Evolutionary conservation across 176 grass and related monocot genomes (phyloP).

Genomic region (Thinopyrum elongatum): DNA sequence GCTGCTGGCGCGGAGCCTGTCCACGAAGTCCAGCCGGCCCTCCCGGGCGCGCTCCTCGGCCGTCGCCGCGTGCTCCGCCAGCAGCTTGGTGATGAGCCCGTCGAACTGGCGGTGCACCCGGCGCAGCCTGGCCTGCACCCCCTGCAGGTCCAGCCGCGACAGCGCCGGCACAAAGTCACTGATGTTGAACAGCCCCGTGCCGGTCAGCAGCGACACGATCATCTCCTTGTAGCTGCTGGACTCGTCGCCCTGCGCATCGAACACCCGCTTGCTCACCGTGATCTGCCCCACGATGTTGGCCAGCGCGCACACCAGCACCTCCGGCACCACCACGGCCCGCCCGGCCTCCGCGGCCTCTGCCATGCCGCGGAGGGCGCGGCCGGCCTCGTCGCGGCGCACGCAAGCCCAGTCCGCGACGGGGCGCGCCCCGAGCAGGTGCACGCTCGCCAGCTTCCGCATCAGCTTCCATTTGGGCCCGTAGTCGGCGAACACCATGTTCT

Average conservation of each 20-base stretch:
- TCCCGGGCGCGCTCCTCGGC: slow-evolving; percentile 40
- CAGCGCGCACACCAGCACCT: slow-evolving; percentile 71
- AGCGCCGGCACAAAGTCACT: slow-evolving; percentile 82
- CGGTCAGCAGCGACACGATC: slow-evolving; percentile 77
- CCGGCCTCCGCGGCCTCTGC: slow-evolving; percentile 11
- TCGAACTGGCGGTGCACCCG: slow-evolving; percentile 67
- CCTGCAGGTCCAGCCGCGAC: slow-evolving; percentile 77
- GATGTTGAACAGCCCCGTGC: slow-evolving; percentile 75
- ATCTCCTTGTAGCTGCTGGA: slow-evolving; percentile 90
- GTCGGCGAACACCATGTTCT: slow-evolving; percentile 91
- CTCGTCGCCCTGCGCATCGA: slow-evolving; percentile 63
- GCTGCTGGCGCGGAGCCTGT: slow-evolving; percentile 50
- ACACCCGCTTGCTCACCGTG: slow-evolving; percentile 76
- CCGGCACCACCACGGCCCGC: slow-evolving; percentile 55
- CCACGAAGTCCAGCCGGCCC: slow-evolving; percentile 68
- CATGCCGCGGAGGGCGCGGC: slow-evolving; percentile 21
- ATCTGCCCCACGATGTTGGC: slow-evolving; percentile 81
- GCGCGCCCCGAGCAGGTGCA: slow-evolving; percentile 72
- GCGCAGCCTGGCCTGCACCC: slow-evolving; percentile 70
- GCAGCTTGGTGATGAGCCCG: slow-evolving; percentile 68
- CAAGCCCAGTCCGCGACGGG: slow-evolving; percentile 56
- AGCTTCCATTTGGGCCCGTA: slow-evolving; percentile 80
- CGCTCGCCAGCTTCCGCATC: slow-evolving; percentile 81
- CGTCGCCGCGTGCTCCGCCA: slow-evolving; percentile 65
- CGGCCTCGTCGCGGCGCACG: slow-evolving; percentile 67